Conservation (phyloP, 179 eudicot species). For the Beta lomatogona region DNA sequence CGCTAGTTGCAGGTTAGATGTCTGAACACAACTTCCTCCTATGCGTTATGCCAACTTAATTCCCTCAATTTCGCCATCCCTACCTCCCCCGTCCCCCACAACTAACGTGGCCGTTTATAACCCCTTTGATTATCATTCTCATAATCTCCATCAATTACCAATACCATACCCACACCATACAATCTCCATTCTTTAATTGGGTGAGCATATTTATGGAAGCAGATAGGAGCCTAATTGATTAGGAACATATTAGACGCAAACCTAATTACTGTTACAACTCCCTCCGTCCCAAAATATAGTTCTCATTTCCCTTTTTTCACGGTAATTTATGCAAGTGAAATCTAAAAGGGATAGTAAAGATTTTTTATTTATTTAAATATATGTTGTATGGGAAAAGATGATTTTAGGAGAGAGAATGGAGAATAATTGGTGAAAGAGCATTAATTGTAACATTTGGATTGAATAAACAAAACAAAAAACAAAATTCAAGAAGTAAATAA, state of each 20-base stretch:
- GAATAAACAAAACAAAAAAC: no score
- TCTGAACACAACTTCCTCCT: slow-evolving; percentile 12
- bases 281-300: no score
- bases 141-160: background rate
- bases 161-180: background rate
- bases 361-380: no score
- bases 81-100: background rate
- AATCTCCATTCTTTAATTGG: background rate
- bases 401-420: no score
- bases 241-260: background rate
- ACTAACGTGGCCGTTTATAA: slow-evolving; percentile 36
- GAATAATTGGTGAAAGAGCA: no score
- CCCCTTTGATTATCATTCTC: slow-evolving; percentile 23
- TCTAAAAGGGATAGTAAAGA: no score
- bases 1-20: slow-evolving; percentile 32
- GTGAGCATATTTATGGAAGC: background rate
- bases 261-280: slow-evolving; percentile 7
- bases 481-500: no score
- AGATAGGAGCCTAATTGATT: slow-evolving; percentile 1
- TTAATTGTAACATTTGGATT: no score
- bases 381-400: no score
- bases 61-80: background rate
- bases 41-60: background rate
- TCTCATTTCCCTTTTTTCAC: no score
- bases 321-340: no score